Evolutionary conservation across 805 yeast genomes (phyloP).

Genomic region (Candida nitratophila): DNA sequence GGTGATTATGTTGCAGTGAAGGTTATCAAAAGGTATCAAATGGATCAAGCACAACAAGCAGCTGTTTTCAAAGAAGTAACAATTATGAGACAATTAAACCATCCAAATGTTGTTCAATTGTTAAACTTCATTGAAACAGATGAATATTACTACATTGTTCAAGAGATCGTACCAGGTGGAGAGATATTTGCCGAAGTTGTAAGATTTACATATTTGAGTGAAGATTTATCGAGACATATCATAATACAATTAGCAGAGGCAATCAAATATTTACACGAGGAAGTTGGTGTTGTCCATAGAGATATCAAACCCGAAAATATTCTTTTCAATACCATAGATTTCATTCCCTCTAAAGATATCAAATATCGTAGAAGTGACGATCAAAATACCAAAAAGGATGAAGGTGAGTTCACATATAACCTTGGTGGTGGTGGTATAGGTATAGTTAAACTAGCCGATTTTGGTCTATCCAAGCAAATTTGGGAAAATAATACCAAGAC

Average conservation of each 20-base stretch:
- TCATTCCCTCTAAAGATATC: constrained; percentile 30
- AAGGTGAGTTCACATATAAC: constrained; percentile 74
- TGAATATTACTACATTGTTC: constrained; percentile 57
- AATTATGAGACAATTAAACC: constrained; percentile 61
- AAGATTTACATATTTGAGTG: constrained; percentile 68
- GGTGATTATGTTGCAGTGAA: constrained; percentile 44
- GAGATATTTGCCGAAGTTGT: constrained; percentile 78
- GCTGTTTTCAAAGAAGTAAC: constrained; percentile 77
- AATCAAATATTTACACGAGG: constrained; percentile 61
- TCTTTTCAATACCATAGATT: constrained; percentile 53
- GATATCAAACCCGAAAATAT: constrained; percentile 81
- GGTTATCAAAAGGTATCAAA: constrained; percentile 60
- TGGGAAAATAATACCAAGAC: constrained; percentile 88
- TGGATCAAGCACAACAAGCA: constrained; percentile 54
- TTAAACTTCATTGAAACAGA: constrained; percentile 61
- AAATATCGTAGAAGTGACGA: constrained; percentile 61
- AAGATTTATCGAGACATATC: constrained; percentile 64
- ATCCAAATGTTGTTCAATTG: constrained; percentile 56
- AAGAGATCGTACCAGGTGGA: constrained; percentile 71
- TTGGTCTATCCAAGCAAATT: constrained; percentile 87
- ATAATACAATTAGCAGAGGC: constrained; percentile 67
- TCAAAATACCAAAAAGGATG: constrained; percentile 65
- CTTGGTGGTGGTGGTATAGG: constrained; percentile 95
- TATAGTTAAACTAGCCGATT: constrained; percentile 83
- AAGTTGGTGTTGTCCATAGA: constrained; percentile 73